Percentiles rank a stretch among this genome's conserved stretches.
phyloP scores from a whole-genome alignment of 805 yeast genomes.

The Phaffomyces opuntiae region DNA sequence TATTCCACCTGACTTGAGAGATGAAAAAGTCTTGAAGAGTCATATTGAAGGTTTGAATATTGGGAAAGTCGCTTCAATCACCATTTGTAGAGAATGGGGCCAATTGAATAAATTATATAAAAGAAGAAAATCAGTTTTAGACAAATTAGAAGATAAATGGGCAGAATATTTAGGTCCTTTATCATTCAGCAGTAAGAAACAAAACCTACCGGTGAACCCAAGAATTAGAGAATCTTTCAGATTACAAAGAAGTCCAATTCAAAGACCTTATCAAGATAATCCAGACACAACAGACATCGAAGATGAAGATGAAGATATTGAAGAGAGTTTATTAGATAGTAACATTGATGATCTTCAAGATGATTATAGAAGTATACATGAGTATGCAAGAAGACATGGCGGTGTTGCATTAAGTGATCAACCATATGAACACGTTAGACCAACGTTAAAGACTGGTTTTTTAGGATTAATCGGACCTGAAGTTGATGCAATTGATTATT shows the following conservation, averaged over 20 bases:
- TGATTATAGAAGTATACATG: slow-evolving; percentile 18
- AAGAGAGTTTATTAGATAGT: slow-evolving; percentile 8
- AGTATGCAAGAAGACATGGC: slow-evolving; percentile 15
- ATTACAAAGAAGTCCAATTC: slow-evolving; percentile 14
- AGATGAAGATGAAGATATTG: slow-evolving; percentile 3
- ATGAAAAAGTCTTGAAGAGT: slow-evolving; percentile 57
- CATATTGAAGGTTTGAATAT: slow-evolving; percentile 75
- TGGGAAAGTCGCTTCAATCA: slow-evolving; percentile 71
- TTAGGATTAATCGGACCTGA: slow-evolving; percentile 57
- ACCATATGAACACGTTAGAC: slow-evolving; percentile 40
- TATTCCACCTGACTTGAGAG: slow-evolving; percentile 75
- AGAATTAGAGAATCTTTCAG: slow-evolving; percentile 20
- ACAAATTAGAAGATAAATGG: slow-evolving; percentile 64
- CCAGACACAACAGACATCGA: slow-evolving; percentile 4
- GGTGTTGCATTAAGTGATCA: slow-evolving; percentile 12
- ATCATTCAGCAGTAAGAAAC: slow-evolving; percentile 13
- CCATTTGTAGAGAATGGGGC: slow-evolving; percentile 85
- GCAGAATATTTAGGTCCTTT: slow-evolving; percentile 51
- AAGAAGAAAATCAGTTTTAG: slow-evolving; percentile 46
- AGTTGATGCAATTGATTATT: slow-evolving; percentile 78
- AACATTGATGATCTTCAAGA: slow-evolving; percentile 8
- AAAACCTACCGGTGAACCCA: slow-evolving; percentile 17
- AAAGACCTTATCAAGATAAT: slow-evolving; percentile 9
- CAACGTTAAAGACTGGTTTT: slow-evolving; percentile 52
- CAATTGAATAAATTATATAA: slow-evolving; percentile 59